Evolutionary conservation across 179 eudicot species (phyloP).

Genomic region (Carnegiea gigantea): DNA sequence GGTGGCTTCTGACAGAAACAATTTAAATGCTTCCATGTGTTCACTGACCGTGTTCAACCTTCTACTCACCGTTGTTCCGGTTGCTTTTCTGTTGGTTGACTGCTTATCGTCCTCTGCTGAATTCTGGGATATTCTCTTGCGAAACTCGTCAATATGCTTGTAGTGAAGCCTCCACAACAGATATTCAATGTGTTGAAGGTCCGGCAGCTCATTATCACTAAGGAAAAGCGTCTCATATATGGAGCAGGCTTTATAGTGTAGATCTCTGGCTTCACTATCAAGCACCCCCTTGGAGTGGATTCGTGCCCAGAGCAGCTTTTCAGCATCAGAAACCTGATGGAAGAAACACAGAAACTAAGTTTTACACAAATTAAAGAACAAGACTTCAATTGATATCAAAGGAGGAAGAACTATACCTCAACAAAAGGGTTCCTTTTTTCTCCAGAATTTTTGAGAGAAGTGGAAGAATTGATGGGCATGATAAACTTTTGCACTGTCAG

Average conservation of each 20-base stretch:
- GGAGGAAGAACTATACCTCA: constrained; percentile 46
- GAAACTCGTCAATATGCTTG: constrained; percentile 85
- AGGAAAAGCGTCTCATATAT: constrained; percentile 61
- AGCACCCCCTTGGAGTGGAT: constrained; percentile 64
- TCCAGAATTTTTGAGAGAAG: constrained; percentile 30
- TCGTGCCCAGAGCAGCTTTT: constrained; percentile 59
- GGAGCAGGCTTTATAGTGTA: constrained; percentile 55
- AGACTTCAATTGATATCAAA: background rate
- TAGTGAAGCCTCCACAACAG: constrained; percentile 91
- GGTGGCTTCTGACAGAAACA: constrained; percentile 66
- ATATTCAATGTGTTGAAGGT: constrained; percentile 69
- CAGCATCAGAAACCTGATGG: constrained; percentile 52
- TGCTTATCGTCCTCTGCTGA: constrained; percentile 28
- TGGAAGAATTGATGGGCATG: constrained; percentile 42
- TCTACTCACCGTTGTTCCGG: constrained; percentile 12
- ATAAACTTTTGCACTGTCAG: constrained; percentile 12
- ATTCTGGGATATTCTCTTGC: constrained; percentile 47
- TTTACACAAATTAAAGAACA: background rate
- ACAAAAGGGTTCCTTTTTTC: constrained; percentile 33
- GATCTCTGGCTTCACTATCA: constrained; percentile 47
- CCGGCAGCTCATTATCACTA: constrained; percentile 39
- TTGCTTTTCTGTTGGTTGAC: constrained; percentile 2
- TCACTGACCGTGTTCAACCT: constrained; percentile 22
- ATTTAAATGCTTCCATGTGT: constrained; percentile 53
- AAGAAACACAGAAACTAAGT: constrained; percentile 1